Conservation (phyloP, 148 eudicot genomes). For the Polygonum maritimum region DNA sequence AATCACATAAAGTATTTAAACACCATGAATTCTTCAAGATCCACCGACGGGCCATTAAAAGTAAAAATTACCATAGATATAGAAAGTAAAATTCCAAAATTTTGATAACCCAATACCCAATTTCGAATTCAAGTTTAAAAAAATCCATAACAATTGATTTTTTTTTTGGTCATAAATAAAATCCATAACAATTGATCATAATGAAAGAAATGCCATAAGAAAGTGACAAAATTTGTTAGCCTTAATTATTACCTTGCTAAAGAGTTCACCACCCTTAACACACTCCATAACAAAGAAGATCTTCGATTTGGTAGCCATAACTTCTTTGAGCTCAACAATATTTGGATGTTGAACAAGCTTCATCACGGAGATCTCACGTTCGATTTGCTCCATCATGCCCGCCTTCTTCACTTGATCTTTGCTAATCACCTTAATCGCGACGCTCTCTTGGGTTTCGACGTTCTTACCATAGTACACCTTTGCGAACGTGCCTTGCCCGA, state of each 20-base stretch:
- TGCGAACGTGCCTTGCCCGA: slow-evolving; percentile 71
- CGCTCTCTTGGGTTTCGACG: slow-evolving; percentile 31
- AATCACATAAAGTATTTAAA: not conserved
- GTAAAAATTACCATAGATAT: not conserved
- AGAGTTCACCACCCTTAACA: slow-evolving; percentile 57
- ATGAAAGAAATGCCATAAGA: too few relatives aligned
- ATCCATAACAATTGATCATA: too few relatives aligned
- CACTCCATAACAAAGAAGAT: slow-evolving; percentile 66
- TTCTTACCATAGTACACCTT: slow-evolving; percentile 49
- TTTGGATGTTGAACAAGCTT: slow-evolving; percentile 50
- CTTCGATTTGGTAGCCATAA: slow-evolving; percentile 49
- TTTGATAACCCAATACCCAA: not conserved
- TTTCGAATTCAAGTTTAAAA: not conserved
- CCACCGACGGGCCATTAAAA: not conserved
- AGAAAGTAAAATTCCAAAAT: not conserved
- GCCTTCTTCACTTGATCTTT: slow-evolving; percentile 53
- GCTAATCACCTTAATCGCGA: slow-evolving; percentile 58
- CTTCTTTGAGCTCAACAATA: slow-evolving; percentile 51
- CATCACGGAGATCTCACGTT: slow-evolving; percentile 59
- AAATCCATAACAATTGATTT: too few relatives aligned
- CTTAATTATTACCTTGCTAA: slow-evolving; percentile 29
- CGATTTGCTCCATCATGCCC: slow-evolving; percentile 44
- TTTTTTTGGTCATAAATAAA: too few relatives aligned
- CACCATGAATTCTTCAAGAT: not conserved
- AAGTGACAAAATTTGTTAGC: not conserved